phyloP scores from a whole-genome alignment of 2,329 filamentous ascomycete genomes.

The Sporothrix pallida region DNA sequence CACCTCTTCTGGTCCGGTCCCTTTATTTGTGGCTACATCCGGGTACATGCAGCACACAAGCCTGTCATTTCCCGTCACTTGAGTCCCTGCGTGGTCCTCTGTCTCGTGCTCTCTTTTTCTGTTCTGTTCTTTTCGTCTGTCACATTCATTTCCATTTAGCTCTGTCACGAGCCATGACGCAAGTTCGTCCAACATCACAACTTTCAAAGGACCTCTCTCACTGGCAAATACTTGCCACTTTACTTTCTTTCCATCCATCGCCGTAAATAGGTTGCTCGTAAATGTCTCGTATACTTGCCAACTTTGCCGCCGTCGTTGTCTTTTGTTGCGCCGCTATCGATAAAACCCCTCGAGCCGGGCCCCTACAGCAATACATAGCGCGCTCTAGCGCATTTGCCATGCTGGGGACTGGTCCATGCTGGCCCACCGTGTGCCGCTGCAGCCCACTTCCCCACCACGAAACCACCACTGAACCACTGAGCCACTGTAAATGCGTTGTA shows the following conservation, averaged over 20 bases:
- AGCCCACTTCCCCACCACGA: constrained; percentile 17
- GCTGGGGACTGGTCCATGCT: neutral
- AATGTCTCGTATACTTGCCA: neutral
- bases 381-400: neutral
- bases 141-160: neutral
- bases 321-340: constrained; percentile 7
- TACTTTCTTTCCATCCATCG: no score
- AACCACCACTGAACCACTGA: neutral
- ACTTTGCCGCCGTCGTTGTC: neutral
- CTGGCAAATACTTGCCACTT: no score
- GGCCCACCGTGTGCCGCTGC: neutral
- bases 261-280: neutral
- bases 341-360: constrained; percentile 19
- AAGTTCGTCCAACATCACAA: neutral
- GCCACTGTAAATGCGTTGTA: neutral
- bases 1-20: neutral
- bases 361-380: constrained; percentile 11
- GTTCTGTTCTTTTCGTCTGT: neutral
- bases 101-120: neutral
- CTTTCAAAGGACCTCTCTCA: neutral
- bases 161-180: constrained; percentile 5
- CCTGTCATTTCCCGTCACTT: constrained; percentile 23
- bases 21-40: constrained; percentile 8
- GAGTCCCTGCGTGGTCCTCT: neutral
- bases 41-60: constrained; percentile 16